Conservation (phyloP, 1,284 basidiomycete genomes). For the Volvariella volvacea region DNA sequence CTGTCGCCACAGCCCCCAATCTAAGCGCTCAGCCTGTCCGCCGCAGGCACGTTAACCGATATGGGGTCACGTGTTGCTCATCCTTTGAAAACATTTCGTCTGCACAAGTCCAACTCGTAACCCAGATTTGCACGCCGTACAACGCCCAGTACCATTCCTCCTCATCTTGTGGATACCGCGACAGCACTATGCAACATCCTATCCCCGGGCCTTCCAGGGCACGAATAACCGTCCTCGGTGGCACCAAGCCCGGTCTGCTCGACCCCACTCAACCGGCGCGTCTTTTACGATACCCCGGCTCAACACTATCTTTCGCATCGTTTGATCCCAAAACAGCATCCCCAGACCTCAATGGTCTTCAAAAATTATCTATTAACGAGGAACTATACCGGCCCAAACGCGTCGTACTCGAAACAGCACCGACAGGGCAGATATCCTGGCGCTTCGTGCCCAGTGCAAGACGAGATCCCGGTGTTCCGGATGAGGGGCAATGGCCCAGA, state of each 20-base stretch:
- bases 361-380: slow-evolving; percentile 35
- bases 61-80: background rate
- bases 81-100: no score
- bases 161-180: no score
- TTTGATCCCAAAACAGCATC: slow-evolving; percentile 62
- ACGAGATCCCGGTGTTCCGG: slow-evolving; percentile 42
- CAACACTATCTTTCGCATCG: slow-evolving; percentile 56
- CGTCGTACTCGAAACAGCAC: slow-evolving; percentile 59
- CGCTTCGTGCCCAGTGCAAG: slow-evolving; percentile 68
- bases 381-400: slow-evolving; percentile 54
- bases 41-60: background rate
- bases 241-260: slow-evolving; percentile 46
- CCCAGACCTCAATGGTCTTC: slow-evolving; percentile 23
- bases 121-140: no score
- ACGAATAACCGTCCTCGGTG: slow-evolving; percentile 15
- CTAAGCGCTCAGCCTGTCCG: no score
- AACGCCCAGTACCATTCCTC: no score
- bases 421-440: slow-evolving; percentile 51
- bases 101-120: no score
- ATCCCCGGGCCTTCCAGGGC: background rate
- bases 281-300: slow-evolving; percentile 45
- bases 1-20: no score
- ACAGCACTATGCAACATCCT: no score
- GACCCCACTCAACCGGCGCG: slow-evolving; percentile 54
- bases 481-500: slow-evolving; percentile 68